phyloP scores from a whole-genome alignment of 768 basidiomycete genomes.

The Russula sp. region DNA sequence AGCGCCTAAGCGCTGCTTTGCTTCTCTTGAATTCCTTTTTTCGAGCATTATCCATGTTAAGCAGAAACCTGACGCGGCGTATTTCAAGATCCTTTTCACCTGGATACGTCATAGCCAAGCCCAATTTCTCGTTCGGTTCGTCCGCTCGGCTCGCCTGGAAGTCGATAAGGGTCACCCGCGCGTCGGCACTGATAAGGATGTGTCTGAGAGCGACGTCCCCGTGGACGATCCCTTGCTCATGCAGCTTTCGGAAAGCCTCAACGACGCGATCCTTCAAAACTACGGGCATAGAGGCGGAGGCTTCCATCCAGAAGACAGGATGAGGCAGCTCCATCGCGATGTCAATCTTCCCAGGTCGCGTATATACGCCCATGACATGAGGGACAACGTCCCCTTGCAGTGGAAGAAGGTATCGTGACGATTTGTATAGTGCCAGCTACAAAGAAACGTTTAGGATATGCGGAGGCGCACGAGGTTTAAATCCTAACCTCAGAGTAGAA shows the following conservation, averaged over 20 bases:
- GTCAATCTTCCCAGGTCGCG: constrained; percentile 41
- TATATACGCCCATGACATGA: constrained; percentile 49
- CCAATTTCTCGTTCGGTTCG: constrained; percentile 36
- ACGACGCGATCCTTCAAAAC: constrained; percentile 53
- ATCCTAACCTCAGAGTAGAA: constrained; percentile 42
- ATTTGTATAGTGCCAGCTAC: constrained; percentile 54
- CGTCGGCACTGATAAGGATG: constrained; percentile 55
- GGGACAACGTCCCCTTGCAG: constrained; percentile 56
- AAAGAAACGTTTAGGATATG: constrained; percentile 9
- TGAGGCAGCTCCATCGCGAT: constrained; percentile 57
- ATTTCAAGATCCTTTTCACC: constrained; percentile 50
- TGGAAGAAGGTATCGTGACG: constrained; percentile 44
- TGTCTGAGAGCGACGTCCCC: constrained; percentile 39
- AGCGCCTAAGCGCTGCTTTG: constrained; percentile 35
- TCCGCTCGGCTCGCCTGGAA: constrained; percentile 46
- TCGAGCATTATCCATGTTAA: constrained; percentile 46
- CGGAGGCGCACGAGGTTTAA: constrained; percentile 1
- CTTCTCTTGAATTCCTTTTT: constrained; percentile 39
- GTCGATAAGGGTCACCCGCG: constrained; percentile 45
- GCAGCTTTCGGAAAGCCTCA: constrained; percentile 47
- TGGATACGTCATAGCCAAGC: constrained; percentile 40
- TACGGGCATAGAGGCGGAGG: constrained; percentile 54
- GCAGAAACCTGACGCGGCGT: constrained; percentile 53
- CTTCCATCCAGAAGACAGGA: constrained; percentile 58
- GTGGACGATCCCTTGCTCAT: constrained; percentile 38